phyloP scores from a whole-genome alignment of 164 flowering plant genomes.

The Magnolia sinica region DNA sequence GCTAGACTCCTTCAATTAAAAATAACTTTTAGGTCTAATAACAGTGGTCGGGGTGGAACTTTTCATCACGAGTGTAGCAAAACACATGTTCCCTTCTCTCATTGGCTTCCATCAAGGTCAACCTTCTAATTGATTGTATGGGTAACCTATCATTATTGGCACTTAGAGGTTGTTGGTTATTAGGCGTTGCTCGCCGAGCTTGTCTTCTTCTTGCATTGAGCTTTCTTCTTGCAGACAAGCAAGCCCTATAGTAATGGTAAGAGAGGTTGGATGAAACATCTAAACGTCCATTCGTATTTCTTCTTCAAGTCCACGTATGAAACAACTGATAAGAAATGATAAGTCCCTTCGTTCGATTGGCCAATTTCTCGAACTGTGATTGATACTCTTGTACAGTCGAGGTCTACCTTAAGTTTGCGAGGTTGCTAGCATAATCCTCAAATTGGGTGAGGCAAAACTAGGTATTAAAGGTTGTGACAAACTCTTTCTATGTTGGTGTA shows the following conservation, averaged over 20 bases:
- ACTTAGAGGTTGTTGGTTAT: no score
- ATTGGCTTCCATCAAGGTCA: neutral
- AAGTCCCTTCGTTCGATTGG: neutral
- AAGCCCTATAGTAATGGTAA: no score
- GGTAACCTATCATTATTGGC: no score
- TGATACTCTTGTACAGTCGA: neutral
- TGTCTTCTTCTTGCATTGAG: neutral
- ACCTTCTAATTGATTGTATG: no score
- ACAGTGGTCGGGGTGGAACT: neutral
- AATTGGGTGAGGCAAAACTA: neutral
- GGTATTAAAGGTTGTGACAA: neutral
- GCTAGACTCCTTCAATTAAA: neutral
- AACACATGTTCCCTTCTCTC: neutral
- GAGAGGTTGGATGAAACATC: neutral
- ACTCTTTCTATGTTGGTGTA: neutral
- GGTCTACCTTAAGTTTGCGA: neutral
- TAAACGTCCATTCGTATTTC: neutral
- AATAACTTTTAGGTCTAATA: neutral
- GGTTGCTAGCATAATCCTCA: neutral
- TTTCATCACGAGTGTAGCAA: conserved; percentile 2
- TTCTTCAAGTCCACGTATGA: neutral
- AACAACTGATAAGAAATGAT: neutral
- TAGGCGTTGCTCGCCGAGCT: no score
- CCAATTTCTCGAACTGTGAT: neutral
- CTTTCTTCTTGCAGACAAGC: neutral